Base-by-base conservation (phyloP, 2,329 filamentous ascomycete species). In the Nothopassalora personata region DNA sequence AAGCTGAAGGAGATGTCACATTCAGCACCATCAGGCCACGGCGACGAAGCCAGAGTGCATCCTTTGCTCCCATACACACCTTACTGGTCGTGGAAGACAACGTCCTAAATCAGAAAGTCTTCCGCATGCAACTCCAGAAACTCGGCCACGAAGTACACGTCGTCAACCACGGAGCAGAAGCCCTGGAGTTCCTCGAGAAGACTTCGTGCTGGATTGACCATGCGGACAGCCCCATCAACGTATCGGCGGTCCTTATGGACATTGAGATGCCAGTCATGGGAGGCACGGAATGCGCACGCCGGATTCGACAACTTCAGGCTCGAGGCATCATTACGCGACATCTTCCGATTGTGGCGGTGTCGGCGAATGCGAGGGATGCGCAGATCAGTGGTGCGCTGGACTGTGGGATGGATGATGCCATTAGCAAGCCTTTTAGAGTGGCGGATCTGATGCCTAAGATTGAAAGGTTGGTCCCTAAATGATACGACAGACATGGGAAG, bases 191-290 rank as follows among this genome's bases (percentile, higher is more conserved):
- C 31, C 57, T 76, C 1, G 67, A 59, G 28, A 74, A 67, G 5
- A 60, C 57, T 3, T 57, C 52, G 1, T 58, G 51, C 31, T 65
- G 61, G 62, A 56, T 54, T 19, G 54, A 53, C 11, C 57, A 54
- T 5, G 28, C 13, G 13, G 51, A 34, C 10, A 58, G 45, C 15
- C 39, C 13, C n/a, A 54, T 47, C 8, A 31, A 39, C 10, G 31
- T 60, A 11, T 59, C 56, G 2, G 53, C 59, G 3, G 53, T 62
- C 13, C 48, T 62, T 4, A 90, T 91, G 88, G 88, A 91, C 68
- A 78, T 91, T 33, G 88, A 91, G 68, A 91, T 91, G 88, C 89
- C 89, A 0, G 80, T 90, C 47, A 91, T 91, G 89, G 86, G 91
- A 67, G 89, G 89, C 33, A 83, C 88, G 71, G 86, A 86, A 4